Base-by-base conservation (phyloP, 1,284 basidiomycete species). In the Cryptococcus jaspeensis region DNA sequence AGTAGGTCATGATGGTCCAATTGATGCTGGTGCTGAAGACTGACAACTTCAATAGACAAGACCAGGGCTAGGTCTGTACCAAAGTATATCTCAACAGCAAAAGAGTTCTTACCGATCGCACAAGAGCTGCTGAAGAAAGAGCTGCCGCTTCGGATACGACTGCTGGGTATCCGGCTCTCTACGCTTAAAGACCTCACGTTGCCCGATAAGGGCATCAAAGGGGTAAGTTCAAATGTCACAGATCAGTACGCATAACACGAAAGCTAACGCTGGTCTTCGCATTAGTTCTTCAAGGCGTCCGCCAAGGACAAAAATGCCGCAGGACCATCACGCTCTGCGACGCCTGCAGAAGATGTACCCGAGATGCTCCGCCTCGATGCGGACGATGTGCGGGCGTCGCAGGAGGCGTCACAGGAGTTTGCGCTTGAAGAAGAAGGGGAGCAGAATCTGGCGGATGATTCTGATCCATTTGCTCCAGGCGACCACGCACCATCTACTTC, bases 81-180 rank as follows among this genome's bases (percentile, higher is more conserved):
- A 64, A 84, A 84, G 44, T 92, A 85, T 82, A 83, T 92, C 38
- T 78, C 82, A 15, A 87, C 81, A 58, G 87, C 90, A 66, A 87
- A 89, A 51, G 89, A 92, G 44, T 80, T 95, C 6, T 85, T 87
- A 64, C 81, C 84, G 85, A 85, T 86, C 49, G 92, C 90, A 1
- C 86, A 87, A 64, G 89, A 92, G 53, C 81, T 95, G n/a, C 78
- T 96, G 13, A 80, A 86, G 49, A 82, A 85, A 9, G 90, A 92
- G 73, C 76, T 90, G 13, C 92, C 90, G 0, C 71, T 92, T 22
- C 85, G 82, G 18, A 78, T 93, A 22, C 82, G 92, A 41, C 80
- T 95, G 4, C 86, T 95, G 55, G 91, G 91, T 2, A 79, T 95
- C 23, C 81, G 91, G 45, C 81, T 92, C 22, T 92, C 90, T 2